Conservation (phyloP, 371 early-diverging fungal genomes). For the Mucor saturninus region DNA sequence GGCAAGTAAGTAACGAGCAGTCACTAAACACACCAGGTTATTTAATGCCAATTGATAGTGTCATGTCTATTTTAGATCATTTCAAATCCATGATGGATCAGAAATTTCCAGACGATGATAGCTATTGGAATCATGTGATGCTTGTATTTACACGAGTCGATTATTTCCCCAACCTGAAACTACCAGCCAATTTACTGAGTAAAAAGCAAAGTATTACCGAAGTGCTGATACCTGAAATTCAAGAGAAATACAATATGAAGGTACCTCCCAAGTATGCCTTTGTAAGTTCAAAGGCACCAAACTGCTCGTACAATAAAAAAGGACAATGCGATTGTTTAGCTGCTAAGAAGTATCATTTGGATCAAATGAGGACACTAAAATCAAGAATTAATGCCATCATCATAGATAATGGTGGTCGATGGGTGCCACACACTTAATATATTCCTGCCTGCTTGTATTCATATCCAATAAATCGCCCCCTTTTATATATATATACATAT, state of each 20-base stretch:
- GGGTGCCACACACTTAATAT: constrained; percentile 10
- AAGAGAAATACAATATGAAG: constrained; percentile 21
- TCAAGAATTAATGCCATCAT: constrained; percentile 21
- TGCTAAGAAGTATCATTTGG: constrained; percentile 28
- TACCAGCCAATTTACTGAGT: constrained; percentile 16
- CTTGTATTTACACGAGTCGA: constrained; percentile 60
- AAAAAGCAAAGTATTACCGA: constrained; percentile 32
- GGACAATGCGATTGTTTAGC: constrained; percentile 34
- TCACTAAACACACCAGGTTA: background rate
- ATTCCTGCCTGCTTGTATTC: no score
- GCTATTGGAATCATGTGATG: constrained; percentile 57
- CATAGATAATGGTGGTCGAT: constrained; percentile 18
- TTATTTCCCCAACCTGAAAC: constrained; percentile 30
- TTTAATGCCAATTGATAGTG: constrained; percentile 6
- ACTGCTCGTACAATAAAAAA: constrained; percentile 28
- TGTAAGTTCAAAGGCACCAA: constrained; percentile 27
- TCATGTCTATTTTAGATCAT: constrained; percentile 43
- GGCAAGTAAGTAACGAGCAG: constrained; percentile 8
- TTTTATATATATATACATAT: no score
- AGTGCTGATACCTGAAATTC: constrained; percentile 23
- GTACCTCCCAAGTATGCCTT: constrained; percentile 32
- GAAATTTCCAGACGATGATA: constrained; percentile 28
- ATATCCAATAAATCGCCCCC: no score
- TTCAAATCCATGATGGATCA: constrained; percentile 56
- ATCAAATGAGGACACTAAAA: constrained; percentile 33